Evolutionary conservation across 345 rosid species (phyloP).

Genomic region (Litchi chinensis): DNA sequence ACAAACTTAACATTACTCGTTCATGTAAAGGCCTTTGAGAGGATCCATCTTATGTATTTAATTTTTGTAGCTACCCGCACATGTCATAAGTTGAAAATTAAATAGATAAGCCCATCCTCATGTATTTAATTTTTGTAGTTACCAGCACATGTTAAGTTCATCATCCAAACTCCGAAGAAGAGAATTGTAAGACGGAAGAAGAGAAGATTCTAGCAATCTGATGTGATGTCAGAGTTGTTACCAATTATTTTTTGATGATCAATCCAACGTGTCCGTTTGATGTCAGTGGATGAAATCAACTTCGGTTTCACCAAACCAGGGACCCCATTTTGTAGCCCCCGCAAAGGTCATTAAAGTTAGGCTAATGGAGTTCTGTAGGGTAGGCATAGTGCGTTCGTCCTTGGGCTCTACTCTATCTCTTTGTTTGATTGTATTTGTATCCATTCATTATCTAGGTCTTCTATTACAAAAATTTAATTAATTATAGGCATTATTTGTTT

Average conservation of each 20-base stretch:
- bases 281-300: conserved; percentile 34
- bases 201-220: background rate
- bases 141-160: background rate
- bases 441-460: background rate
- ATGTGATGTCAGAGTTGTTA: conserved; percentile 16
- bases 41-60: background rate
- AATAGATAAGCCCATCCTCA: background rate
- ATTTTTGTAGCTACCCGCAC: background rate
- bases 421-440: background rate
- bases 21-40: no score
- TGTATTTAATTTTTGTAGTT: background rate
- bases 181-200: background rate
- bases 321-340: background rate
- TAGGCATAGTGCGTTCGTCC: background rate
- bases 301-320: conserved; percentile 28
- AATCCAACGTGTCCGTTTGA: background rate
- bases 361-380: background rate
- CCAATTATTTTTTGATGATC: background rate
- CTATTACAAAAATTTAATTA: no score
- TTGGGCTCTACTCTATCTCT: background rate
- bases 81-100: background rate
- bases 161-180: background rate
- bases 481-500: no score
- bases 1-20: no score
- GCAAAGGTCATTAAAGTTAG: background rate